Conservation (phyloP, 257 asterid genomes). For the Forsythia suspensa region DNA sequence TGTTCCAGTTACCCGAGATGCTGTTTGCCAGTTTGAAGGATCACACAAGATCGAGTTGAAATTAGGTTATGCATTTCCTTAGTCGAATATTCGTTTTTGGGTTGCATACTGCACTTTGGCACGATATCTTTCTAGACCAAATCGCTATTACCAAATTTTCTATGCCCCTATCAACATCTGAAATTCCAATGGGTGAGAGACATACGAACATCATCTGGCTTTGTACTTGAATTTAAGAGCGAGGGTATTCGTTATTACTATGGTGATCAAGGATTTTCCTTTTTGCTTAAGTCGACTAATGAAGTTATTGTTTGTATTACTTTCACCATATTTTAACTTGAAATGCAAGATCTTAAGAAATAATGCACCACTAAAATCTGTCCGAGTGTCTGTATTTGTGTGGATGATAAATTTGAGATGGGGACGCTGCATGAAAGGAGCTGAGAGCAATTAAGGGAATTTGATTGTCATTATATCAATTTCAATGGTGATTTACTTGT, state of each 20-base stretch:
- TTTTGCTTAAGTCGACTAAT: background rate
- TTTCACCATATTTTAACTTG: no score
- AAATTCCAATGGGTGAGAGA: background rate
- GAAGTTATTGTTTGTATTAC: background rate
- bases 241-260: background rate
- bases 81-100: background rate
- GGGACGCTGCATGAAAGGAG: background rate
- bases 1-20: slow-evolving; percentile 37
- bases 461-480: background rate
- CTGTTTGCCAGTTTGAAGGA: slow-evolving; percentile 26
- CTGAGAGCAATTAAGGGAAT: background rate
- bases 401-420: background rate
- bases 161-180: background rate
- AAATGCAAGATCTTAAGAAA: no score
- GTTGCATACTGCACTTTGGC: background rate
- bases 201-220: background rate
- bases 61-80: background rate
- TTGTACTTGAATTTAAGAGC: background rate
- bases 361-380: no score
- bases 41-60: background rate
- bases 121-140: background rate
- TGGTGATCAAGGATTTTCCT: background rate
- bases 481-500: no score
- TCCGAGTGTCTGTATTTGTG: no score
- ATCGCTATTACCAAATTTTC: background rate